Evolutionary conservation across 495 filamentous ascomycete species (phyloP), one percentile per base, ranked within the genome.

Genomic region (Bacidia rubella): DNA sequence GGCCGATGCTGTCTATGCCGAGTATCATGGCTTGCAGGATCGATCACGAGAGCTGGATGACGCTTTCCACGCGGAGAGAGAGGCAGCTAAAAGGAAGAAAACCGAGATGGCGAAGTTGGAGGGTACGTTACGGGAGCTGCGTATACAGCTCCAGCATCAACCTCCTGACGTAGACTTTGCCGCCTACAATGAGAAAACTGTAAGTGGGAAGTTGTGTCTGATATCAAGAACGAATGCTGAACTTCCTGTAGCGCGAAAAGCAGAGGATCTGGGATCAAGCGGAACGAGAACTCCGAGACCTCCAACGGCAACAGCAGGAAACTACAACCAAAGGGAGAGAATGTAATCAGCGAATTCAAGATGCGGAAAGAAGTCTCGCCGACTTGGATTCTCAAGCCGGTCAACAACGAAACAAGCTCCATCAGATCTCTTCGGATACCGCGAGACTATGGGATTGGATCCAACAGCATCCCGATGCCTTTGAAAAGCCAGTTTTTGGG

Each of bases 401-500:
- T 11, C 84, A 85, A 58, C 81, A 86, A 53, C 73, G 82, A 54
- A 75, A 59, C 40, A 79, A 82, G 57, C 71, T 96, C 10, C 67
- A 65, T 35, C 63, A 57, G 5, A 1, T 70, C 1, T 81, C 83
- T 2, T 40, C 26, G 0, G 86, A 97, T 51, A 79, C 83, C 2
- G 68, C 71, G 11, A 72, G 62, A 58, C 83, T 80, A 21, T 95
- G 89, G 79, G 74, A 79, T 44, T 97, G 89, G 86, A 67, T 96
- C 52, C 73, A 82, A 55, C 62, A 79, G 2, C 80, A 97, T 63
- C 77, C 74, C 40, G 64, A 76, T 57, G 63, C 74, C 23, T 96
- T 97, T 53, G 77, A 90, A 62, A 78, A 83, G 50, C 75, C 84
- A 56, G 82, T 97, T 21, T 90, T 87, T 64, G 89, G 87, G 0